These are phyloP conservation scores for Trichoderma atrobrunneum DNA, from an alignment of 2,329 filamentous ascomycete species.

Conservation along the genomic window DNA sequence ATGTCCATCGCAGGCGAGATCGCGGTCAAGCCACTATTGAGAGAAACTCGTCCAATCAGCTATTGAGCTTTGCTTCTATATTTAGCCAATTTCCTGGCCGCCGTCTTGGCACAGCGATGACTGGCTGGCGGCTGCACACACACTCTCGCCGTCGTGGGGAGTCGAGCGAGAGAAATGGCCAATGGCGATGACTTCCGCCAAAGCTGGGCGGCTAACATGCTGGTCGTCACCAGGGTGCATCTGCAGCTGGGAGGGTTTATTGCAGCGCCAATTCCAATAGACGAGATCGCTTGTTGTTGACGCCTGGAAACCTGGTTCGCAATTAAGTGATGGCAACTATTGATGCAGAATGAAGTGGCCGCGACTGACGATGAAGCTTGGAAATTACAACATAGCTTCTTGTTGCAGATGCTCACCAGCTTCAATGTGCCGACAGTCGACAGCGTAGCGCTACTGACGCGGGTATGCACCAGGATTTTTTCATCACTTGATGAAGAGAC, in stretches of 20 bases:
- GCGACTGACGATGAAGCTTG: background rate
- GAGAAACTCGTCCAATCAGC: conserved; percentile 34
- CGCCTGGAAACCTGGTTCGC: background rate
- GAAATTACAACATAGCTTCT: background rate
- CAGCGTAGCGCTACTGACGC: background rate
- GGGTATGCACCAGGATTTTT: background rate
- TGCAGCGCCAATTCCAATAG: background rate
- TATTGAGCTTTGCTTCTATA: conserved; percentile 31
- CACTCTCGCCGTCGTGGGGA: conserved; percentile 20
- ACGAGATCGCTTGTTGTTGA: background rate
- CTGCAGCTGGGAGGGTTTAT: background rate
- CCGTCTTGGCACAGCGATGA: conserved; percentile 22
- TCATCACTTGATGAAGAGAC: background rate
- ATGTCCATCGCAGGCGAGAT: conserved; percentile 24
- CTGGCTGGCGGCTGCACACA: conserved; percentile 43
- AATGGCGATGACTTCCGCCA: conserved; percentile 22
- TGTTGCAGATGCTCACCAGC: background rate
- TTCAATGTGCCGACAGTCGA: background rate
- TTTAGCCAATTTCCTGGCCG: conserved; percentile 28
- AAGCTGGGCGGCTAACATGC: conserved; percentile 19
- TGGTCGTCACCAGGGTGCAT: conserved; percentile 1
- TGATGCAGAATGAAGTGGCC: background rate
- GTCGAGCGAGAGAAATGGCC: conserved; percentile 22
- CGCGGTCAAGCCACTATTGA: conserved; percentile 25
- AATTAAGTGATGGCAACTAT: background rate